phyloP scores from a whole-genome alignment of 1,284 basidiomycete genomes.

The Exobasidium rhododendri region DNA sequence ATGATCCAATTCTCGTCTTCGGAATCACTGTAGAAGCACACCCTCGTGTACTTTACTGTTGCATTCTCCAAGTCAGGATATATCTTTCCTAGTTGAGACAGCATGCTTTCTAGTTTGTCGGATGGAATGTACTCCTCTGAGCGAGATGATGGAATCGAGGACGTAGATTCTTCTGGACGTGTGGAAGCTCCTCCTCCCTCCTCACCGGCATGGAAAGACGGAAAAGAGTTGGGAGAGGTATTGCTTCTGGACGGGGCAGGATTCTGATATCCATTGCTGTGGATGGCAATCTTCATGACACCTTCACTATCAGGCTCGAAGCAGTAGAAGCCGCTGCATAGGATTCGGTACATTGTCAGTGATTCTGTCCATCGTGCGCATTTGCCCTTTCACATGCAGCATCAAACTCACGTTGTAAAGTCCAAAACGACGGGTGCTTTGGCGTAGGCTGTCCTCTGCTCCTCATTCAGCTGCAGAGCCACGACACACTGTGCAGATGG shows the following conservation, averaged over 20 bases:
- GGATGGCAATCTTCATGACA: conserved; percentile 71
- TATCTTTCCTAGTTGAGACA: conserved; percentile 61
- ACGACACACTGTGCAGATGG: conserved; percentile 65
- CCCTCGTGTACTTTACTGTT: conserved; percentile 54
- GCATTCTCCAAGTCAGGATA: conserved; percentile 69
- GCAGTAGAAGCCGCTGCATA: conserved; percentile 55
- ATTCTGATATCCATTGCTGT: conserved; percentile 66
- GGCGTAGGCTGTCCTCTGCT: conserved; percentile 67
- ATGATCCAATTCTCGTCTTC: conserved; percentile 59
- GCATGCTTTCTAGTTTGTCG: conserved; percentile 60
- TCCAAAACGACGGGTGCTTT: conserved; percentile 71
- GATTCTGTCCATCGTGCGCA: no score
- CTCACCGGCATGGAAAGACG: neutral
- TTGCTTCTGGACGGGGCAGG: conserved; percentile 41
- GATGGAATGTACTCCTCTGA: conserved; percentile 57
- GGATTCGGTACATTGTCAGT: neutral
- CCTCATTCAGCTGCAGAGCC: conserved; percentile 68
- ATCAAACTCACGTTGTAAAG: conserved; percentile 56
- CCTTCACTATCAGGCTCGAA: conserved; percentile 66
- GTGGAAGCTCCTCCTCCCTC: neutral
- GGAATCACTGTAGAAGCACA: conserved; percentile 71
- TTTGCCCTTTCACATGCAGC: no score
- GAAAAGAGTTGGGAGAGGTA: neutral
- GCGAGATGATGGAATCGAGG: neutral
- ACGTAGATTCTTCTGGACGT: neutral